Evolutionary conservation across 73 alveolate species (phyloP).

Genomic region (Blepharisma japonicum): DNA sequence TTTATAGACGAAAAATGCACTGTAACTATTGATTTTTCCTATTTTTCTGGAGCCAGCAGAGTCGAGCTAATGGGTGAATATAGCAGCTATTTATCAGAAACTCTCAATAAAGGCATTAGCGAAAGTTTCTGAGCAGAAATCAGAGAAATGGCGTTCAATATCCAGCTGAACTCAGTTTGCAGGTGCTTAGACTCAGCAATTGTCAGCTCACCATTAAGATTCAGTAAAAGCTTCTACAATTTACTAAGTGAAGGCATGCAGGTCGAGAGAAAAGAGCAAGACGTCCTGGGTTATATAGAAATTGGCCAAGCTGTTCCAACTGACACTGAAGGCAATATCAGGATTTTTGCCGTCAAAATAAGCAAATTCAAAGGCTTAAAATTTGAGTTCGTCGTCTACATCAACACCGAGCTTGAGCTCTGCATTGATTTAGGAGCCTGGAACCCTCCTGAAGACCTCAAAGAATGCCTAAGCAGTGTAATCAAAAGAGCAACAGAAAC

Average conservation of each 20-base stretch:
- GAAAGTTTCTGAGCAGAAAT: not conserved
- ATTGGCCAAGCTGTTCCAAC: conserved; percentile 10
- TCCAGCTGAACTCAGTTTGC: not conserved
- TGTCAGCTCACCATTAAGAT: not conserved
- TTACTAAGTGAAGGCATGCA: no score
- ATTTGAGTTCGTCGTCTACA: no score
- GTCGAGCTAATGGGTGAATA: not conserved
- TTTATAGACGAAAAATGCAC: not conserved
- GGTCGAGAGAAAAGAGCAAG: not conserved
- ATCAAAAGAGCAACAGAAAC: no score
- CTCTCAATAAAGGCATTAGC: not conserved
- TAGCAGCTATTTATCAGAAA: not conserved
- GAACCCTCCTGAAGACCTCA: no score
- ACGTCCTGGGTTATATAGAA: conserved; percentile 4
- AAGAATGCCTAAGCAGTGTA: no score
- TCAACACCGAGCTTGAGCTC: no score
- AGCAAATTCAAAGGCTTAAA: not conserved
- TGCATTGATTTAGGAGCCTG: no score
- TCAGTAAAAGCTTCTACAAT: not conserved
- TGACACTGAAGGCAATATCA: not conserved
- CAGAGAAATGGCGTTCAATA: not conserved
- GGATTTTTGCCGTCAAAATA: not conserved
- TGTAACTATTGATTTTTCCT: not conserved
- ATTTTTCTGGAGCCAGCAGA: not conserved
- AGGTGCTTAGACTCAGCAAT: not conserved